Evolutionary conservation across 2,329 filamentous ascomycete species (phyloP), one percentile per base, ranked within the genome.

Genomic region (Colletotrichum caudatum): DNA sequence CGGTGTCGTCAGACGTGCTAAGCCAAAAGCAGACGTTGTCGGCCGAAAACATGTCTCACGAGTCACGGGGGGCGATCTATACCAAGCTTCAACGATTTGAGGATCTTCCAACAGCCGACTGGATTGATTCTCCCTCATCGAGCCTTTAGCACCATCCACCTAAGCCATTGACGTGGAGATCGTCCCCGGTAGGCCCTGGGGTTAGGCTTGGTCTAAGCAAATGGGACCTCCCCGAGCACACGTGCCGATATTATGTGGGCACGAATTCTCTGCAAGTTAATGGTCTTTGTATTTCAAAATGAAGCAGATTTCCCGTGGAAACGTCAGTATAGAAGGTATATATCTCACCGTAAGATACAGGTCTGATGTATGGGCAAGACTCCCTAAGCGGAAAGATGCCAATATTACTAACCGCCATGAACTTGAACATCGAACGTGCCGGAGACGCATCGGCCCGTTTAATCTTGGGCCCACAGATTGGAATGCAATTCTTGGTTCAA

Each of bases 11-110:
- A 20, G 11, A n/a, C 23, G 26, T 54, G 48, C 50, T 35, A 44
- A n/a, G 51, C 66, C n/a, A 46, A 12, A 69, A 69, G 33, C 66
- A 59, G 51, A 33, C 66, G n/a, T 23, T 39, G 41, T 39, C 48
- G 29, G 35, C n/a, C 26, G 26, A 18, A 50, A 29, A 26, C 53
- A 23, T 69, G 66, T 69, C 61, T 69, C 20, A 69, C 5, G 26
- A 33, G 9, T 69, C 20, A 69, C 5, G 26, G 39, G 9, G 23
- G 57, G n/a, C 5, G 50, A 37, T 18, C 23, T 9, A 62, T 12
- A 9, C 26, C 46, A 26, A 54, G 14, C 18, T 54, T 14, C 20
- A 53, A 29, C 23, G 33, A 46, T 39, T 18, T 18, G 61, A 35
- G n/a, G 29, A 20, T 26, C 44, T 26, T 8, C 26, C 2, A 35